Percentiles rank a stretch among this genome's conserved stretches.
Evolutionary conservation across 176 grass and related monocot species (phyloP).

Genomic region (Bromus sterilis): DNA sequence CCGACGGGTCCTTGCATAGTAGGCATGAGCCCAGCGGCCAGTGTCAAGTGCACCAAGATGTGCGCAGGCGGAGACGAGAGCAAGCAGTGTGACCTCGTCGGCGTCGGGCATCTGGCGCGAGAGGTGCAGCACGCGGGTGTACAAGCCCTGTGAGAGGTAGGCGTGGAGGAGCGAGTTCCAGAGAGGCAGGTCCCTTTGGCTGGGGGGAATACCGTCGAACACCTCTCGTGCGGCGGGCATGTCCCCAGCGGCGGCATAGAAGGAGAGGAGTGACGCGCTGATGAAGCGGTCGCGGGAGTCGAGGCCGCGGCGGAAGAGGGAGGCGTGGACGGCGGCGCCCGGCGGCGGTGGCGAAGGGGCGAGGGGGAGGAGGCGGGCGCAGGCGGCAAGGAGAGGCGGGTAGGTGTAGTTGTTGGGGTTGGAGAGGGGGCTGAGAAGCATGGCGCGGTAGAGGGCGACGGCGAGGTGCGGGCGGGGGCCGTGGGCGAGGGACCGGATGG

Average conservation of each 20-base stretch:
- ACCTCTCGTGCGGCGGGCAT: slow-evolving; percentile 1
- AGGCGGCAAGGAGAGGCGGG: slow-evolving; percentile 29
- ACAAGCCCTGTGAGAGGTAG: slow-evolving; percentile 6
- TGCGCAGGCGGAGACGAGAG: slow-evolving; percentile 26
- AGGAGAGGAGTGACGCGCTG: slow-evolving; percentile 18
- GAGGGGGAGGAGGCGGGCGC: slow-evolving; percentile 4
- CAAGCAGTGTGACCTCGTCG: slow-evolving; percentile 35
- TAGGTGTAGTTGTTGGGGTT: slow-evolving; percentile 40
- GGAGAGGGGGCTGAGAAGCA: background rate
- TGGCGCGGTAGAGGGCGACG: slow-evolving; percentile 22
- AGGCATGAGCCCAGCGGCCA: slow-evolving; percentile 28
- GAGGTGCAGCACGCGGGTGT: slow-evolving; percentile 8
- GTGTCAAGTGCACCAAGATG: slow-evolving; percentile 29
- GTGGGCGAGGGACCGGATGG: slow-evolving; percentile 32
- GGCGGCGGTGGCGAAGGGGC: background rate
- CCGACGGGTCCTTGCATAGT: background rate
- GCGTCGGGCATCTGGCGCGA: slow-evolving; percentile 11
- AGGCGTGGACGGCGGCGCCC: slow-evolving; percentile 25
- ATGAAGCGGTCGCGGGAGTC: slow-evolving; percentile 24
- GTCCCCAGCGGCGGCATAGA: slow-evolving; percentile 10
- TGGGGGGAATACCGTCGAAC: slow-evolving; percentile 26
- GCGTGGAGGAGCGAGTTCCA: slow-evolving; percentile 44
- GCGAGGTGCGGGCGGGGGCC: slow-evolving; percentile 16
- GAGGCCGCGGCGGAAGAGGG: slow-evolving; percentile 26
- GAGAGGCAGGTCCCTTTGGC: slow-evolving; percentile 18